Evolutionary conservation across 768 basidiomycete species (phyloP).

Genomic region (Cyclocybe aegerita): DNA sequence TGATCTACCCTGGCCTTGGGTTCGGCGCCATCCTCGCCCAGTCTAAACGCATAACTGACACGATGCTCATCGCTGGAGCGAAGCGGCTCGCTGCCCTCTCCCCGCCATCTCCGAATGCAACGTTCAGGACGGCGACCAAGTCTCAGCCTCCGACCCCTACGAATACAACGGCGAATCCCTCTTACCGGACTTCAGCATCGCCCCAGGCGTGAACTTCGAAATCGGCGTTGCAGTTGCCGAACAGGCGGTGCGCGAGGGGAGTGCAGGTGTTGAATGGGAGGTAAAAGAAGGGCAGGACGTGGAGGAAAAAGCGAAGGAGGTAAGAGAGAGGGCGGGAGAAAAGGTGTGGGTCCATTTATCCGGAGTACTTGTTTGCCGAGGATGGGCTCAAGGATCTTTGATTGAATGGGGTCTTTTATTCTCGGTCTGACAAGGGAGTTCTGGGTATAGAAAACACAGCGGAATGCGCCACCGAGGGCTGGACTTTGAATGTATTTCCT

Average conservation of each 20-base stretch:
- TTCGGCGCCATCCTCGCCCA: slow-evolving; percentile 74
- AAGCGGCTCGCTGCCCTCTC: slow-evolving; percentile 73
- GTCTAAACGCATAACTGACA: slow-evolving; percentile 67
- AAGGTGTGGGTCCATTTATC: slow-evolving; percentile 68
- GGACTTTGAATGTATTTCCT: too few species aligned
- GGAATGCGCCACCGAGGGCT: too few species aligned
- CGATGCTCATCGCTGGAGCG: slow-evolving; percentile 87
- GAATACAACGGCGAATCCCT: slow-evolving; percentile 67
- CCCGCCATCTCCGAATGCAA: slow-evolving; percentile 41
- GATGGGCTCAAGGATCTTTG: slow-evolving; percentile 33
- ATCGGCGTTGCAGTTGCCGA: slow-evolving; percentile 82
- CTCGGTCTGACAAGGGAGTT: too few species aligned
- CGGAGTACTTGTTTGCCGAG: slow-evolving; percentile 61
- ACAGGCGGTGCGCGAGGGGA: slow-evolving; percentile 73
- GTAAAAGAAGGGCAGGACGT: slow-evolving; percentile 9
- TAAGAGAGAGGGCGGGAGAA: slow-evolving; percentile 47
- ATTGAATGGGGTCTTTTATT: too few species aligned
- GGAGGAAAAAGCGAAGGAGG: slow-evolving; percentile 41
- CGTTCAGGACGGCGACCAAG: slow-evolving; percentile 6
- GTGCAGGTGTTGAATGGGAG: slow-evolving; percentile 56
- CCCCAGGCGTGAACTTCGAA: slow-evolving; percentile 74
- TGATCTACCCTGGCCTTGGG: slow-evolving; percentile 86
- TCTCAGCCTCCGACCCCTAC: slow-evolving; percentile 28
- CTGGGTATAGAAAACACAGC: too few species aligned
- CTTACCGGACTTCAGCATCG: slow-evolving; percentile 75